Conservation (phyloP, 306 rosid species). For the Glycine tomentella region DNA sequence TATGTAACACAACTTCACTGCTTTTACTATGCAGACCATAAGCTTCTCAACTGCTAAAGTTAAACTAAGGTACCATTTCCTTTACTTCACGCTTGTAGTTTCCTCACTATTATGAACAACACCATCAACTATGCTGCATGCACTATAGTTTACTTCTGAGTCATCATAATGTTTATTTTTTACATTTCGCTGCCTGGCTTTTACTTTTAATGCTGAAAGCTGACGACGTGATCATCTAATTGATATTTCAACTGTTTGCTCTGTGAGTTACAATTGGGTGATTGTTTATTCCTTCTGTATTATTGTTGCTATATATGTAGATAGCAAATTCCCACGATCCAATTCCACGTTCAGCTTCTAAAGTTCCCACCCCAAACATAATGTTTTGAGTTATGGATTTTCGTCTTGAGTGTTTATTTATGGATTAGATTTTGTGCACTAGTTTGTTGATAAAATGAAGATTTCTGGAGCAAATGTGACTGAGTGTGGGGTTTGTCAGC, state of each 20-base stretch:
- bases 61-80: conserved; percentile 47
- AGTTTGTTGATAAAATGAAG: not conserved
- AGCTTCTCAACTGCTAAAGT: conserved; percentile 26
- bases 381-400: not conserved
- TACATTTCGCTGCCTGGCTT: not conserved
- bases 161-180: not conserved
- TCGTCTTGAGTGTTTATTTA: conserved; percentile 5
- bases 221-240: not conserved
- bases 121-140: conserved; percentile 6
- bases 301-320: not conserved
- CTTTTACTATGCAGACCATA: not conserved
- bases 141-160: conserved; percentile 15
- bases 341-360: not conserved
- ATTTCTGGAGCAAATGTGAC: conserved; percentile 18
- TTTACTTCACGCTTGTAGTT: not conserved
- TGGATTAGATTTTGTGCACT: not conserved
- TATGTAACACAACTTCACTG: conserved; percentile 40
- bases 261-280: conserved; percentile 6
- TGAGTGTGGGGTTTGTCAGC: not conserved
- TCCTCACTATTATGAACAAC: not conserved
- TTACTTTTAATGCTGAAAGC: not conserved
- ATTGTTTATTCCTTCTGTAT: not conserved
- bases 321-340: not conserved
- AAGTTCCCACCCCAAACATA: not conserved
- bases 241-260: not conserved